Evolutionary conservation across 2,329 filamentous ascomycete species (phyloP).

Genomic region (Colletotrichum agaves): DNA sequence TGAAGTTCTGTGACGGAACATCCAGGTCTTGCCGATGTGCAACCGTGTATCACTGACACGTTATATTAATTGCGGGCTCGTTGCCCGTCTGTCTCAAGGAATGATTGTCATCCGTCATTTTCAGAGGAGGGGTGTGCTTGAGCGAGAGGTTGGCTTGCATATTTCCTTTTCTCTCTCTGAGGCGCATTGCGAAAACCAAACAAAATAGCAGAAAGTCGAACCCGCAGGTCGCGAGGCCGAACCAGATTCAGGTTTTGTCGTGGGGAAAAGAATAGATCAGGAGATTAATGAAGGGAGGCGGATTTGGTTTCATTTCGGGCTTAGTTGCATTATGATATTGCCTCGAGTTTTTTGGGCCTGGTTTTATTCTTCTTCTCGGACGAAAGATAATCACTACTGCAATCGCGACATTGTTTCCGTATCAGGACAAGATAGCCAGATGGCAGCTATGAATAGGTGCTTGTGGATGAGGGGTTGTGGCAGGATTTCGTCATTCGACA

Average conservation of each 20-base stretch:
- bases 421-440: neutral
- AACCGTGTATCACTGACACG: neutral
- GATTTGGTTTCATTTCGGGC: neutral
- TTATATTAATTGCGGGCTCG: neutral
- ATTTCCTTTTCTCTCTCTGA: neutral
- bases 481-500: neutral
- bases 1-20: no score
- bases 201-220: slow-evolving; percentile 34
- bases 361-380: neutral
- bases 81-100: neutral
- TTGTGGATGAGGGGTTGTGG: neutral
- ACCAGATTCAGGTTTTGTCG: neutral
- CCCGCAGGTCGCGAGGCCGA: slow-evolving; percentile 18
- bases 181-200: neutral
- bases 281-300: neutral
- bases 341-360: neutral
- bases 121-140: neutral
- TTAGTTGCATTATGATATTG: neutral
- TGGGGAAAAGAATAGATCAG: neutral
- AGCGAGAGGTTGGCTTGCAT: neutral
- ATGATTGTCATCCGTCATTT: slow-evolving; percentile 22
- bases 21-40: neutral
- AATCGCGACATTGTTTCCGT: neutral
- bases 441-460: no score
- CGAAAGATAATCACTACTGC: neutral